A percentile compares a stretch with the other conserved stretches of the same genome.
These are phyloP conservation scores for Ganoderma sinense DNA, from an alignment of 1,284 basidiomycete genomes.

Conservation along the genomic window DNA sequence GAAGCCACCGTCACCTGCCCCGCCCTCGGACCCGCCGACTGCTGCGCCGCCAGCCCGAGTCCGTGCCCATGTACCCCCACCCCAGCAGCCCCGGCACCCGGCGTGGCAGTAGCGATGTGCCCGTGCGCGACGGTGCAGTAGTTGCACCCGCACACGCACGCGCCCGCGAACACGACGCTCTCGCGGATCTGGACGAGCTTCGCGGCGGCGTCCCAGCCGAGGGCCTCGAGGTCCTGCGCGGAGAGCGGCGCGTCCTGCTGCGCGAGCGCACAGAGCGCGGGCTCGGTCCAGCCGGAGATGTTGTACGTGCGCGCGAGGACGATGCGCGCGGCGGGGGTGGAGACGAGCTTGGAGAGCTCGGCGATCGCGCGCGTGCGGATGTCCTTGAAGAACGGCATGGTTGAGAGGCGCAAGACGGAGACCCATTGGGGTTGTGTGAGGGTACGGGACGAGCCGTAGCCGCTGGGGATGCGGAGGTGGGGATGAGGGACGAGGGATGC, in stretches of 20 bases:
- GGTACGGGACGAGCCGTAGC: constrained; percentile 11
- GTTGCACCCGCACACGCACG: constrained; percentile 25
- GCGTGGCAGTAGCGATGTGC: not conserved
- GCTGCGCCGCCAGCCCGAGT: not conserved
- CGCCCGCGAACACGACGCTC: constrained; percentile 12
- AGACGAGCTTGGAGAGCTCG: constrained; percentile 21
- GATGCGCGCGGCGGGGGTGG: constrained; percentile 20
- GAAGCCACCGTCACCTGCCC: not conserved
- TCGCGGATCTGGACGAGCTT: constrained; percentile 24
- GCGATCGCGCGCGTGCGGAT: constrained; percentile 13
- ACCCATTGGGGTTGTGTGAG: constrained; percentile 18
- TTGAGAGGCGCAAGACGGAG: constrained; percentile 19
- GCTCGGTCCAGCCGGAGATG: constrained; percentile 26
- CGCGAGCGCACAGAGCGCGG: constrained; percentile 23
- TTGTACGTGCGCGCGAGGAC: constrained; percentile 19
- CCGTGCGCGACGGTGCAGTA: constrained; percentile 23
- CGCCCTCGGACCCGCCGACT: constrained; percentile 4
- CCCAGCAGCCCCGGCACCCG: no score
- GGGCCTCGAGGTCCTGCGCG: constrained; percentile 17
- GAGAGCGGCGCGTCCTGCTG: constrained; percentile 16
- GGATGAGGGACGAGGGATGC: not conserved
- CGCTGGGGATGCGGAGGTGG: not conserved
- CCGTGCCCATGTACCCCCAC: constrained; percentile 1
- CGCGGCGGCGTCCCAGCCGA: constrained; percentile 25
- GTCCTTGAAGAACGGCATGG: constrained; percentile 17